Percentiles rank a stretch among this genome's conserved stretches.
Evolutionary conservation across 257 asterid genomes (phyloP).

Genomic region (Lantana camara): DNA sequence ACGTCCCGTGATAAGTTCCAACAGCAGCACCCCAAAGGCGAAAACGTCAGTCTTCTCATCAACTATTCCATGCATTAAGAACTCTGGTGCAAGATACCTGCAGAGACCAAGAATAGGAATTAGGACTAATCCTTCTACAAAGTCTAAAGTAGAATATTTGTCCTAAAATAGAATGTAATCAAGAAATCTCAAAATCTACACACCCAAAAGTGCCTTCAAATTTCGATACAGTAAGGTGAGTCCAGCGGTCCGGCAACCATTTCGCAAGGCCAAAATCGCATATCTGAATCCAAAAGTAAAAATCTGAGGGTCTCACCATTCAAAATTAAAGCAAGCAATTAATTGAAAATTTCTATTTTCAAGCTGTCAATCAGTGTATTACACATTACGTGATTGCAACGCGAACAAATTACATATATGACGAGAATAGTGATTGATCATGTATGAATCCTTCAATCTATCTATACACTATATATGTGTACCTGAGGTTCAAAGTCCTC

Average conservation of each 20-base stretch:
- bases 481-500: constrained; percentile 94
- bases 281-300: constrained; percentile 39
- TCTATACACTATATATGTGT: not conserved
- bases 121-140: constrained; percentile 6
- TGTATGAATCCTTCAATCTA: too few relatives aligned
- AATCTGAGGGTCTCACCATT: constrained; percentile 9
- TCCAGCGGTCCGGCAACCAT: constrained; percentile 76
- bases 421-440: too few relatives aligned
- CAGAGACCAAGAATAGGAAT: constrained; percentile 9
- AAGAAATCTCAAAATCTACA: not conserved
- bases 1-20: constrained; percentile 93
- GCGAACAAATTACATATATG: too few relatives aligned
- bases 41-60: constrained; percentile 90
- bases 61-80: constrained; percentile 92
- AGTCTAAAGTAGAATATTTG: not conserved
- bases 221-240: constrained; percentile 54
- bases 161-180: not conserved
- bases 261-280: constrained; percentile 82
- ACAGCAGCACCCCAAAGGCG: constrained; percentile 80
- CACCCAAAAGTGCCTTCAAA: constrained; percentile 81
- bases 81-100: constrained; percentile 96
- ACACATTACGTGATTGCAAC: too few relatives aligned
- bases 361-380: too few relatives aligned
- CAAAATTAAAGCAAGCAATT: constrained; percentile 3
- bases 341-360: not conserved